Evolutionary conservation across 2,329 filamentous ascomycete genomes (phyloP).

Genomic region (Thermothelomyces thermophilus): DNA sequence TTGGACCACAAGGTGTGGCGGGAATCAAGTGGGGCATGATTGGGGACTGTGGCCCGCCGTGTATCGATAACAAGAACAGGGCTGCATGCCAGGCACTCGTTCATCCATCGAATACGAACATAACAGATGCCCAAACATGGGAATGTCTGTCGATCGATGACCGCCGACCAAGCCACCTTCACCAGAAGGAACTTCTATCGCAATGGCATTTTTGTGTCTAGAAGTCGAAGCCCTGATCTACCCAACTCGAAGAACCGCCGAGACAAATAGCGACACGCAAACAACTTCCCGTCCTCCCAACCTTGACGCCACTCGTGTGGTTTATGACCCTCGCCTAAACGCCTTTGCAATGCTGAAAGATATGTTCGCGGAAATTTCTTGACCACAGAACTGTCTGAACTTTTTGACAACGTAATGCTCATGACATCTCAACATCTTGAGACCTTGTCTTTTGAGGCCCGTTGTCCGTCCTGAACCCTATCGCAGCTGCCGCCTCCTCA

Average conservation of each 20-base stretch:
- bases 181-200: too few relatives aligned
- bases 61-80: too few relatives aligned
- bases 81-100: slow-evolving; percentile 3
- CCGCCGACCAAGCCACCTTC: too few relatives aligned
- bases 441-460: slow-evolving; percentile 39
- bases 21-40: not conserved
- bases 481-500: slow-evolving; percentile 74
- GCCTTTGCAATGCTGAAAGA: slow-evolving; percentile 11
- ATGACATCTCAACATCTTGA: slow-evolving; percentile 37
- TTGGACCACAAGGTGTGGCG: slow-evolving; percentile 1
- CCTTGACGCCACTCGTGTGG: slow-evolving; percentile 4
- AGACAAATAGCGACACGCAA: not conserved
- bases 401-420: slow-evolving; percentile 1
- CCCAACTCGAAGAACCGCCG: too few relatives aligned
- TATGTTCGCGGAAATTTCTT: not conserved
- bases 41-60: too few relatives aligned
- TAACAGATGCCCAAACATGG: not conserved
- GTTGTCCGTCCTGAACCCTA: slow-evolving; percentile 67
- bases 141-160: too few relatives aligned
- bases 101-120: not conserved
- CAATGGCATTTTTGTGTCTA: too few relatives aligned
- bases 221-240: too few relatives aligned
- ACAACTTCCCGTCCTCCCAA: not conserved
- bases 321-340: slow-evolving; percentile 4
- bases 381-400: not conserved